Percentiles rank a stretch among this genome's conserved stretches.
phyloP scores from a whole-genome alignment of 352 stramenopile genomes.

The Globisporangium middletonii region DNA sequence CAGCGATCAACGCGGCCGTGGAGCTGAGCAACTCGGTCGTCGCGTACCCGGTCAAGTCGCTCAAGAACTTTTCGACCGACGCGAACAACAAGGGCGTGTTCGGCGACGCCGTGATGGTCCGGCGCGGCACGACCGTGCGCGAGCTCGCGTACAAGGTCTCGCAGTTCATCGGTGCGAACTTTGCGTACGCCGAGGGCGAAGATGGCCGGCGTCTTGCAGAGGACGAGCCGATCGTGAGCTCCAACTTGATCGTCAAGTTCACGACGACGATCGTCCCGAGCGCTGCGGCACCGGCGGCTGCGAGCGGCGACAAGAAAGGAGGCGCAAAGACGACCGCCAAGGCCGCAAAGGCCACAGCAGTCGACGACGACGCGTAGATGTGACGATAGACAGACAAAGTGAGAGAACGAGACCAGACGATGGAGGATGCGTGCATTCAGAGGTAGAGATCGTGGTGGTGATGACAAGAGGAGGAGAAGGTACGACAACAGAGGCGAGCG shows the following conservation, averaged over 20 bases:
- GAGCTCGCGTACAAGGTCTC: slow-evolving; percentile 65
- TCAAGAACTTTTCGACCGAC: slow-evolving; percentile 81
- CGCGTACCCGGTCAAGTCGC: slow-evolving; percentile 81
- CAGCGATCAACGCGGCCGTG: slow-evolving; percentile 83
- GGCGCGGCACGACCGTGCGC: slow-evolving; percentile 68
- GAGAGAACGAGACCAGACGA: not conserved
- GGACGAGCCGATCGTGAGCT: slow-evolving; percentile 55
- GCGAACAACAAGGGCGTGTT: slow-evolving; percentile 67
- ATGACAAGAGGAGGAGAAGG: not conserved
- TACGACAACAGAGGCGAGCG: not conserved
- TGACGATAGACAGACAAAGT: slow-evolving; percentile 1
- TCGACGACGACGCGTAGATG: slow-evolving; percentile 16
- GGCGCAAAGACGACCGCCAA: slow-evolving; percentile 21
- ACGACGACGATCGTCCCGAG: slow-evolving; percentile 50
- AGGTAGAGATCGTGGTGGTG: not conserved
- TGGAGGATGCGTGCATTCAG: not conserved
- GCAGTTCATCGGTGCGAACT: slow-evolving; percentile 63
- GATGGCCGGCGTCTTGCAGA: slow-evolving; percentile 67
- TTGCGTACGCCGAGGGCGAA: slow-evolving; percentile 80
- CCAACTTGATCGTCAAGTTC: slow-evolving; percentile 76
- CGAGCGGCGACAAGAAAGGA: slow-evolving; percentile 31
- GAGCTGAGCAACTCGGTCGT: slow-evolving; percentile 77
- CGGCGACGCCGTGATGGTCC: slow-evolving; percentile 68
- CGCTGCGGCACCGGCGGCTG: slow-evolving; percentile 2
- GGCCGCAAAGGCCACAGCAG: not conserved